phyloP scores from a whole-genome alignment of 192 early-diverging fungal genomes.

The Podila epicladia region DNA sequence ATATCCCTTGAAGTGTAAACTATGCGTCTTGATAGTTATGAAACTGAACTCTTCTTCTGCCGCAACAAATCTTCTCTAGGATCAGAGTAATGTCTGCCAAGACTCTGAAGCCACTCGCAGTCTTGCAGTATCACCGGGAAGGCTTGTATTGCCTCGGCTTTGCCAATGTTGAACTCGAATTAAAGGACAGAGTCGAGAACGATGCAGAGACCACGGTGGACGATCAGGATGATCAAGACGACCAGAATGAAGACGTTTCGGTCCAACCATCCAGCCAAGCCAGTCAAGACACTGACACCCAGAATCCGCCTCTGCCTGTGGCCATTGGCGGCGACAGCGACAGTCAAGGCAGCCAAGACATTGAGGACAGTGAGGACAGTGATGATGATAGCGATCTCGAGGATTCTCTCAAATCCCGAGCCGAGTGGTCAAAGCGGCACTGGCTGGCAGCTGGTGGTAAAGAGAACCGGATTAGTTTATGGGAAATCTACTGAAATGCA shows the following conservation, averaged over 20 bases:
- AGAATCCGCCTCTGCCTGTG: neutral
- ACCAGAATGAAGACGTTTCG: neutral
- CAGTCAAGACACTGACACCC: neutral
- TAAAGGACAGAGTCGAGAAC: neutral
- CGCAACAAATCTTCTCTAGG: conserved; percentile 2
- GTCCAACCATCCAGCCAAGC: neutral
- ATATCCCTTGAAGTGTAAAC: neutral
- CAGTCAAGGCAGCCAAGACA: neutral
- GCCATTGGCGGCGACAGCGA: neutral
- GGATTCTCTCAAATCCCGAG: conserved; percentile 8
- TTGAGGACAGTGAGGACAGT: conserved; percentile 3
- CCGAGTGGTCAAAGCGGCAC: conserved; percentile 22
- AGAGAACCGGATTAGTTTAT: conserved; percentile 50
- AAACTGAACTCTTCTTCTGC: too few species aligned
- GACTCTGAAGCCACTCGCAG: conserved; percentile 52
- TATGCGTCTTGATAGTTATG: neutral
- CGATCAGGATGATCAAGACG: neutral
- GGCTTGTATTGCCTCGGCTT: conserved; percentile 48
- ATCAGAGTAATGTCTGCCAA: conserved; percentile 51
- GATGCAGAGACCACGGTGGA: too few species aligned
- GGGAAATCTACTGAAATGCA: conserved; percentile 50
- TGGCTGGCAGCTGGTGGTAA: conserved; percentile 52
- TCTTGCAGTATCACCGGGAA: conserved; percentile 52
- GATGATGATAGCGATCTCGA: conserved; percentile 28
- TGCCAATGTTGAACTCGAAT: conserved; percentile 11